Evolutionary conservation across 2,329 filamentous ascomycete genomes (phyloP).

Genomic region (Alternaria panax): DNA sequence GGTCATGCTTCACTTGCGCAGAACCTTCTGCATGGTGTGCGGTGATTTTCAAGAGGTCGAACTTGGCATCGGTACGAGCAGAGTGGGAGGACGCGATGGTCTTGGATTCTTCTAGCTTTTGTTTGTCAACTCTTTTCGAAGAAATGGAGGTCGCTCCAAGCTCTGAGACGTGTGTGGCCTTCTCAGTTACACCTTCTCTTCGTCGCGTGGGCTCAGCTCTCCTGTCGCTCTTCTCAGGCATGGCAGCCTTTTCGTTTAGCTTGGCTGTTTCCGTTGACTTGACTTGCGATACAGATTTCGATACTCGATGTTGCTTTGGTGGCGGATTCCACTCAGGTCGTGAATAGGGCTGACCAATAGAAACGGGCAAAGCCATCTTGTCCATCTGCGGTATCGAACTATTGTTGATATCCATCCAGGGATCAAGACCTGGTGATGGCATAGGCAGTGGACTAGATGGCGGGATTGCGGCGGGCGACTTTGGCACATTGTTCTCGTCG

Average conservation of each 20-base stretch:
- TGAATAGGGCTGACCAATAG: slow-evolving; percentile 36
- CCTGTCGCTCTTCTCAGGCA: slow-evolving; percentile 5
- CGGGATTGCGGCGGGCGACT: slow-evolving; percentile 21
- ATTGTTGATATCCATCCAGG: slow-evolving; percentile 43
- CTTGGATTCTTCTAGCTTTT: background rate
- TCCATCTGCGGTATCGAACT: slow-evolving; percentile 41
- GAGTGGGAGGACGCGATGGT: background rate
- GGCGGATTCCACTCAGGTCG: slow-evolving; percentile 33
- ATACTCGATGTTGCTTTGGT: slow-evolving; percentile 25
- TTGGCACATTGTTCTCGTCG: slow-evolving; percentile 35
- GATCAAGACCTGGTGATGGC: slow-evolving; percentile 39
- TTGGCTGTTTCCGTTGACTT: slow-evolving; percentile 12
- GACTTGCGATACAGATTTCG: slow-evolving; percentile 26
- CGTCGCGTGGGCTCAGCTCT: slow-evolving; percentile 5
- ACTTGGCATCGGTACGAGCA: slow-evolving; percentile 24
- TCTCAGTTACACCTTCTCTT: background rate
- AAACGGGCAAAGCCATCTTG: slow-evolving; percentile 44
- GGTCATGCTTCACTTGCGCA: slow-evolving; percentile 27
- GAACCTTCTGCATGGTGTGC: slow-evolving; percentile 36
- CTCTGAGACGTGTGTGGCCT: slow-evolving; percentile 7
- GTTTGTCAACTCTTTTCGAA: slow-evolving; percentile 2
- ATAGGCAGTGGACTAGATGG: slow-evolving; percentile 44
- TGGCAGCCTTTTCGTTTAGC: slow-evolving; percentile 6
- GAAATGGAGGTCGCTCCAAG: slow-evolving; percentile 9
- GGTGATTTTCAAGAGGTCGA: slow-evolving; percentile 33